A percentile compares a stretch with the other conserved stretches of the same genome.
These are phyloP conservation scores for Rosa hybrid DNA, from an alignment of 331 rosid genomes.

Conservation along the genomic window DNA sequence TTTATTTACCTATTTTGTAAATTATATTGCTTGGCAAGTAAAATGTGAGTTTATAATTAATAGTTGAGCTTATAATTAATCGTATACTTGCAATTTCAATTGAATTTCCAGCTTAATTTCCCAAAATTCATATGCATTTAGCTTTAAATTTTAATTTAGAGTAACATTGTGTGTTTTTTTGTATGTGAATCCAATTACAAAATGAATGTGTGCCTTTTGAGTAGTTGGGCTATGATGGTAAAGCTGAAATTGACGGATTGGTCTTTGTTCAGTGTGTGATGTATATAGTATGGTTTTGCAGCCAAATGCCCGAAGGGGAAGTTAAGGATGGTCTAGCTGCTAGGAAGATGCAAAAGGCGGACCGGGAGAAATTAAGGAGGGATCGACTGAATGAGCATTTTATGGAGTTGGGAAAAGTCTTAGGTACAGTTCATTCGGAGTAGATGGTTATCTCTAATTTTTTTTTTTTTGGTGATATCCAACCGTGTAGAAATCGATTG, in stretches of 20 bases:
- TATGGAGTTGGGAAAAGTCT: constrained; percentile 58
- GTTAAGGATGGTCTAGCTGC: constrained; percentile 60
- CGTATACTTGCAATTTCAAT: neutral
- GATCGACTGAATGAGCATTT: constrained; percentile 80
- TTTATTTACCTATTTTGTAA: neutral
- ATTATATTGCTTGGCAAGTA: neutral
- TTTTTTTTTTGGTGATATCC: too few relatives aligned
- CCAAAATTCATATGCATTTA: neutral
- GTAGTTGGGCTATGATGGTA: neutral
- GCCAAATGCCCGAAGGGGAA: constrained; percentile 55
- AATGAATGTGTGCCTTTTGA: neutral
- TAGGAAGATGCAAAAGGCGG: constrained; percentile 84
- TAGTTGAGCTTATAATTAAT: neutral
- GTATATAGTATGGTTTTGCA: constrained; percentile 14
- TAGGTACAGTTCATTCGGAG: constrained; percentile 42
- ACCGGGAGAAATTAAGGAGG: constrained; percentile 84
- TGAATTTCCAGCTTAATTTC: neutral
- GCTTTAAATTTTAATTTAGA: neutral
- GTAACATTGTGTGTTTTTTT: neutral
- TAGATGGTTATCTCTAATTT: neutral
- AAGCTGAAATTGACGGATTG: too few relatives aligned
- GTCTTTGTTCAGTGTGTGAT: neutral
- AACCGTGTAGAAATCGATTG: neutral
- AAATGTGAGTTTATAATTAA: too few relatives aligned
- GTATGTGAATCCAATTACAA: neutral